Evolutionary conservation across 1,284 basidiomycete species (phyloP).

Genomic region (Melampsora occidentalis): DNA sequence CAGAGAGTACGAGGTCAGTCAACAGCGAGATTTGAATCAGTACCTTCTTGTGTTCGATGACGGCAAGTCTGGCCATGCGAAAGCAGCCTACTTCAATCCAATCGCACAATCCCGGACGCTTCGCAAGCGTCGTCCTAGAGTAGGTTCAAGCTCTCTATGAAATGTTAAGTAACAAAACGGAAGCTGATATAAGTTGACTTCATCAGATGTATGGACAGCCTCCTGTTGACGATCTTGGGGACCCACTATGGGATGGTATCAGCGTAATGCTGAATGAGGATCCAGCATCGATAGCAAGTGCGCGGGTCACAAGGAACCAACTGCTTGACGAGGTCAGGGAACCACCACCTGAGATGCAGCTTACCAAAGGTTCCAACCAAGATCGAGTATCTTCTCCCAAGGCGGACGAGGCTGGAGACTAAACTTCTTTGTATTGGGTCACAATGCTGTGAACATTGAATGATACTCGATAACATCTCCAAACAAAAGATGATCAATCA

Average conservation of each 20-base stretch:
- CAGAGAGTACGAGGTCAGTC: conserved; percentile 38
- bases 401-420: too few species aligned
- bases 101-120: conserved; percentile 36
- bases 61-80: conserved; percentile 18
- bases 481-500: too few species aligned
- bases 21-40: conserved; percentile 27
- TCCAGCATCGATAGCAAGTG: conserved; percentile 9
- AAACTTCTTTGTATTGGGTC: too few species aligned
- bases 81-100: conserved; percentile 36
- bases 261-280: conserved; percentile 17
- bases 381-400: too few species aligned
- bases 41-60: conserved; percentile 35
- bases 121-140: conserved; percentile 33
- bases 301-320: conserved; percentile 15
- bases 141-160: not conserved
- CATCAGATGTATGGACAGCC: conserved; percentile 14
- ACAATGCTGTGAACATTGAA: too few species aligned
- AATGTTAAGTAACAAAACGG: not conserved
- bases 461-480: too few species aligned
- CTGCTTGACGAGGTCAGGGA: conserved; percentile 7
- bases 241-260: conserved; percentile 32
- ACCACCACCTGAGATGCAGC: not conserved
- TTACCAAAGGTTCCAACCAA: too few species aligned
- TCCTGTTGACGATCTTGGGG: conserved; percentile 9
- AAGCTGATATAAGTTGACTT: not conserved